Evolutionary conservation across 2,329 filamentous ascomycete species (phyloP), one percentile per base, ranked within the genome.

Genomic region (Ascochyta fabae): DNA sequence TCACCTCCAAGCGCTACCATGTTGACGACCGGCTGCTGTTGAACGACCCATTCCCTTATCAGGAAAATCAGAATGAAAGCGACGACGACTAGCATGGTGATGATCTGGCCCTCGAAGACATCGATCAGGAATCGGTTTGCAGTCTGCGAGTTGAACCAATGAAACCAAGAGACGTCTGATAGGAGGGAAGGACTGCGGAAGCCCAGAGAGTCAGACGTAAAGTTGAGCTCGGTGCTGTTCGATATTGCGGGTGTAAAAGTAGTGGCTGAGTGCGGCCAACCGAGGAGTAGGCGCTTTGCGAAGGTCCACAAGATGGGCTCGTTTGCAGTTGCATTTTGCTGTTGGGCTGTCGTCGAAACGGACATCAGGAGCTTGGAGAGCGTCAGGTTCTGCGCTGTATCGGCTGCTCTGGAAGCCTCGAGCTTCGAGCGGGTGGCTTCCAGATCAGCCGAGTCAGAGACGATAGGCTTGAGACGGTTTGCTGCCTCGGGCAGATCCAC

Each of bases 61-160:
- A 99, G 79, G 65, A 99, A 99, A 38, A 99, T 88, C n/a, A 99
- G 80, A 56, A 99, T 97, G 75, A 98, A 99, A 54, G 89, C 92
- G 40, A 96, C 84, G 7, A 99, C 94, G 46, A 98, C 91, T 10
- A 96, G 79, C 6, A 97, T 79, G 0, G 94, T 99, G 64, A 99
- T 96, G 43, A 98, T 85, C 71, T 96, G 93, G 4, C 95, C 95
- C 77, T 99, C 95, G 3, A 97, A 79, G 0, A 94, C 86, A 64
- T 92, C 89, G 48, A 98, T 87, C 15, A 97, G 78, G 47, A 89
- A 83, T 43, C 88, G 86, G 73, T 98, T 98, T 54, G 96, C 70
- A 13, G 84, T 81, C 1, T 88, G 82, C 44, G 87, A 91, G 2
- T 71, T 76, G 51, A 76, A 75, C 67, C 65, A 72, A 33, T 81